These are phyloP conservation scores for Aspergillus hancockii DNA, from an alignment of 495 filamentous ascomycete genomes.

Conservation along the genomic window DNA sequence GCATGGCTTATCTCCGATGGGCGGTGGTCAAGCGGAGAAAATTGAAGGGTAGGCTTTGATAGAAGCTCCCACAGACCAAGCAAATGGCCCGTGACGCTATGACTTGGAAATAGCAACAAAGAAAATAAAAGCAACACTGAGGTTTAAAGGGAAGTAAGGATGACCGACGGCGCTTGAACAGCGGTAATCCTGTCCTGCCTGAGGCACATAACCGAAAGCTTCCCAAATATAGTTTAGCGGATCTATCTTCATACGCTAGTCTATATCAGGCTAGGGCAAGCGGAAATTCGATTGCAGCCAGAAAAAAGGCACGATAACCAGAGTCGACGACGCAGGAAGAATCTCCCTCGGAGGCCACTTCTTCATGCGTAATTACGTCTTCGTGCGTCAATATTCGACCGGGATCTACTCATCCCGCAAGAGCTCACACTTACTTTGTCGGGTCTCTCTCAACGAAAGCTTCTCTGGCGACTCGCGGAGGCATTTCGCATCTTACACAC, in stretches of 20 bases:
- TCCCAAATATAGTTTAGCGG: neutral
- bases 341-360: neutral
- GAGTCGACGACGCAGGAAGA: neutral
- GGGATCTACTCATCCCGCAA: constrained; percentile 12
- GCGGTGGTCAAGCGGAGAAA: neutral
- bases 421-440: constrained; percentile 3
- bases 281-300: neutral
- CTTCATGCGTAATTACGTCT: constrained; percentile 21
- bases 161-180: neutral
- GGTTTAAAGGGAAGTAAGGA: neutral
- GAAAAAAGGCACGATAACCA: neutral
- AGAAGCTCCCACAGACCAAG: neutral
- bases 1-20: neutral
- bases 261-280: neutral
- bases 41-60: neutral
- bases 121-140: neutral
- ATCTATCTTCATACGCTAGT: neutral
- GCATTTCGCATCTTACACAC: constrained; percentile 1
- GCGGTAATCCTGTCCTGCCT: neutral
- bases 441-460: neutral
- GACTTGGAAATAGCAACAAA: neutral
- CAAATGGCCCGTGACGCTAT: neutral
- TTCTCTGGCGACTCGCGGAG: constrained; percentile 3
- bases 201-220: neutral
- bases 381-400: constrained; percentile 12